phyloP scores from a whole-genome alignment of 164 flowering plant species.

The Magnolia officinalis region DNA sequence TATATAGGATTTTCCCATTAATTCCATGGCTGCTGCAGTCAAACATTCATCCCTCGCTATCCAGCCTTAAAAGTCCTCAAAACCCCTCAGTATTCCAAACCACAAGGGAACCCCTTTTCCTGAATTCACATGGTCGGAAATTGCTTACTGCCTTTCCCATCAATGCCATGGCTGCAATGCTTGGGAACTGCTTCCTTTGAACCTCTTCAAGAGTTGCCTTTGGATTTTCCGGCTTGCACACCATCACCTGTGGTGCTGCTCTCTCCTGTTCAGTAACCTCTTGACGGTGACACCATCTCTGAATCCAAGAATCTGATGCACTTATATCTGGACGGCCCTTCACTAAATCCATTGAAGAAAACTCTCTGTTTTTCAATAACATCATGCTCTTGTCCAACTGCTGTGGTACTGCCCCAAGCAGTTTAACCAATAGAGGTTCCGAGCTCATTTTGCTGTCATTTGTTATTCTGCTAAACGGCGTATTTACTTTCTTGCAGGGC shows the following conservation, averaged over 20 bases:
- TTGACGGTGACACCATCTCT: slow-evolving; percentile 49
- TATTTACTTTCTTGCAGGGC: slow-evolving; percentile 33
- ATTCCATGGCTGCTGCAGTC: background rate
- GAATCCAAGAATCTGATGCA: slow-evolving; percentile 67
- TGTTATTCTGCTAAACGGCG: slow-evolving; percentile 28
- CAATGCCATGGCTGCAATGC: slow-evolving; percentile 86
- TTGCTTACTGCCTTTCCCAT: slow-evolving; percentile 78
- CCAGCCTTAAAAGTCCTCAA: background rate
- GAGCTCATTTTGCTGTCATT: slow-evolving; percentile 26
- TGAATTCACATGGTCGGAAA: slow-evolving; percentile 50
- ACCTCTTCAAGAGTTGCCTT: slow-evolving; percentile 33
- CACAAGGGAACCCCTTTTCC: slow-evolving; percentile 42
- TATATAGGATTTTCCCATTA: background rate
- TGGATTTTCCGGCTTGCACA: slow-evolving; percentile 40
- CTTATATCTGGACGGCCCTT: slow-evolving; percentile 22
- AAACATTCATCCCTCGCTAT: background rate
- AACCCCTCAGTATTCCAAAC: slow-evolving; percentile 54
- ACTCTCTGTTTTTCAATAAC: slow-evolving; percentile 13
- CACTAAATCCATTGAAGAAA: slow-evolving; percentile 15
- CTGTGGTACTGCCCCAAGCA: slow-evolving; percentile 21
- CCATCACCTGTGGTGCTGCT: slow-evolving; percentile 15
- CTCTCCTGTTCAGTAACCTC: slow-evolving; percentile 18
- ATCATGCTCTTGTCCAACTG: slow-evolving; percentile 15
- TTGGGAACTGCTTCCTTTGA: slow-evolving; percentile 62
- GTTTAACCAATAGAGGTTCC: slow-evolving; percentile 17